Conservation (phyloP, 1,284 basidiomycete genomes). For the Rhodotorula sp. region DNA sequence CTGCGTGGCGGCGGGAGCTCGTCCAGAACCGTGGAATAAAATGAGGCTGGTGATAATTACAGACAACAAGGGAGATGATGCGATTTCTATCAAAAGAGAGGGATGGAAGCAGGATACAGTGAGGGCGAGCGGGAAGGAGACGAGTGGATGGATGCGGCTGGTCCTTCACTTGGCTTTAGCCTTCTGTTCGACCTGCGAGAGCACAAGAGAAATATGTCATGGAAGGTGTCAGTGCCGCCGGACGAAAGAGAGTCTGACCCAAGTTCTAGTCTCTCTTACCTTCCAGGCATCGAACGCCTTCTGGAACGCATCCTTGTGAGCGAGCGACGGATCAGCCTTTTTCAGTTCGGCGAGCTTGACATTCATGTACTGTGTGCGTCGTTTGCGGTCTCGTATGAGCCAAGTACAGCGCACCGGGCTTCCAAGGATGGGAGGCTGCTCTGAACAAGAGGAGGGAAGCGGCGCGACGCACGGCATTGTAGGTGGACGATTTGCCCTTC, state of each 20-base stretch:
- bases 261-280: constrained; percentile 5
- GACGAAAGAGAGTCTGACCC: not conserved
- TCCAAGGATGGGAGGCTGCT: no score
- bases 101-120: no score
- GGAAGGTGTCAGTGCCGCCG: no score
- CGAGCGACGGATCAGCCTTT: constrained; percentile 18
- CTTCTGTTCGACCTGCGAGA: constrained; percentile 9
- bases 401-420: not conserved
- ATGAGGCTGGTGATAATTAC: not conserved
- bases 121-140: not conserved
- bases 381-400: no score
- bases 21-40: not conserved
- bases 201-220: not conserved
- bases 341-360: constrained; percentile 25
- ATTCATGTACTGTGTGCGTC: constrained; percentile 24
- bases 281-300: constrained; percentile 27
- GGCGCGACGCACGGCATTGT: constrained; percentile 21
- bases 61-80: not conserved
- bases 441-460: not conserved
- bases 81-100: not conserved
- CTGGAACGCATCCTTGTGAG: constrained; percentile 22
- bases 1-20: not conserved
- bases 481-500: constrained; percentile 27
- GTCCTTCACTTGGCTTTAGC: not conserved
- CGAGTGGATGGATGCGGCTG: no score